Percentiles rank a stretch among this genome's conserved stretches.
These are phyloP conservation scores for Leccinum griseonigrum DNA, from an alignment of 1,284 basidiomycete species.

Conservation along the genomic window DNA sequence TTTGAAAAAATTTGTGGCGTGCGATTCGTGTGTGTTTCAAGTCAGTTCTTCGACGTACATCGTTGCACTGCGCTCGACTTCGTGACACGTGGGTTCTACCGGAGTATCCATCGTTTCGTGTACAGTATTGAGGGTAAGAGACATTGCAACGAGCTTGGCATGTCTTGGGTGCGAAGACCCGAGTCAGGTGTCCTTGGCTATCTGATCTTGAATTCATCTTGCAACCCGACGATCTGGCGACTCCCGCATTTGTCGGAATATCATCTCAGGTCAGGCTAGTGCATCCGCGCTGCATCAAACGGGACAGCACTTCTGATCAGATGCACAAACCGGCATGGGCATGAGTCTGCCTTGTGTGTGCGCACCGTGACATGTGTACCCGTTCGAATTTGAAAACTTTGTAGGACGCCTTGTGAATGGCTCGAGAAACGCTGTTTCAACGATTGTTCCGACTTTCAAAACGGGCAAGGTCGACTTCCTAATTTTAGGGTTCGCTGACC, in stretches of 20 bases:
- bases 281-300: neutral
- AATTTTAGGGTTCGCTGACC: slow-evolving; percentile 10
- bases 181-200: slow-evolving; percentile 1
- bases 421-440: slow-evolving; percentile 2
- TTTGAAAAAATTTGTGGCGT: neutral
- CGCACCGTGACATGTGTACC: slow-evolving; percentile 1
- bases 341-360: neutral
- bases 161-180: neutral
- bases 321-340: neutral
- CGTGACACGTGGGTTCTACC: neutral
- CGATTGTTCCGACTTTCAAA: slow-evolving; percentile 13
- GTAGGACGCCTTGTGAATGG: slow-evolving; percentile 1
- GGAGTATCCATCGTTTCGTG: neutral
- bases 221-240: neutral
- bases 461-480: neutral
- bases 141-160: neutral
- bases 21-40: neutral
- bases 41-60: neutral
- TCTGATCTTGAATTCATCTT: slow-evolving; percentile 5
- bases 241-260: neutral
- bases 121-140: neutral
- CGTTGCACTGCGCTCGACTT: neutral
- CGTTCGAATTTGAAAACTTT: slow-evolving; percentile 6
- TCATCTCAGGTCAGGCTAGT: slow-evolving; percentile 2
- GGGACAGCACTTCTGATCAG: neutral